phyloP scores from a whole-genome alignment of 441 rosid genomes.

The Viola pubescens region DNA sequence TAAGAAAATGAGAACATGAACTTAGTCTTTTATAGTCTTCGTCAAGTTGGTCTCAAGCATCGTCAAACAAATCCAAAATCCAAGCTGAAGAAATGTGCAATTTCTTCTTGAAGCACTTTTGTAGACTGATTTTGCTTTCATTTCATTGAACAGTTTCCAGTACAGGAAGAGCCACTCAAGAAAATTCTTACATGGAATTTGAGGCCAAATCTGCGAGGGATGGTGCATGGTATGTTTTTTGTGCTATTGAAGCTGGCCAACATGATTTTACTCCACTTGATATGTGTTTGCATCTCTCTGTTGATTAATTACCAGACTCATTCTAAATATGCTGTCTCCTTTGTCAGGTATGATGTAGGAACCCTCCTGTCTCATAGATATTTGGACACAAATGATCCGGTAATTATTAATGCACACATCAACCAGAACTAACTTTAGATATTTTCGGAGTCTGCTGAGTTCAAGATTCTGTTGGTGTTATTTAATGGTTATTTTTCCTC shows the following conservation, averaged over 20 bases:
- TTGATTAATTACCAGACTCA: slow-evolving; percentile 6
- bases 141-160: slow-evolving; percentile 31
- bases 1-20: no score
- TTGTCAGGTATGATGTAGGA: slow-evolving; percentile 89
- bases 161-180: slow-evolving; percentile 51
- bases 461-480: no score
- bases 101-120: slow-evolving; percentile 3
- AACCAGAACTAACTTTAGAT: background rate
- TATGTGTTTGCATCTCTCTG: slow-evolving; percentile 1
- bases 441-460: background rate
- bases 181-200: slow-evolving; percentile 63
- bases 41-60: no score
- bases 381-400: slow-evolving; percentile 83
- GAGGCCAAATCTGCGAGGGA: slow-evolving; percentile 96
- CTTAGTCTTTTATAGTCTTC: no score
- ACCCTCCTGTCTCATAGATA: slow-evolving; percentile 69
- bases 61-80: background rate
- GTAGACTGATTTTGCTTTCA: slow-evolving; percentile 9
- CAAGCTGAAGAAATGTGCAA: slow-evolving; percentile 1
- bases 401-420: slow-evolving; percentile 20
- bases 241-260: slow-evolving; percentile 8
- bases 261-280: background rate
- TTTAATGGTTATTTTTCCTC: background rate
- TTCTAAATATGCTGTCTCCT: slow-evolving; percentile 4
- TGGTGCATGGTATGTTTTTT: slow-evolving; percentile 80